phyloP scores from a whole-genome alignment of 225 moss, liverwort and hornwort genomes.

The Marchantia polymorpha region DNA sequence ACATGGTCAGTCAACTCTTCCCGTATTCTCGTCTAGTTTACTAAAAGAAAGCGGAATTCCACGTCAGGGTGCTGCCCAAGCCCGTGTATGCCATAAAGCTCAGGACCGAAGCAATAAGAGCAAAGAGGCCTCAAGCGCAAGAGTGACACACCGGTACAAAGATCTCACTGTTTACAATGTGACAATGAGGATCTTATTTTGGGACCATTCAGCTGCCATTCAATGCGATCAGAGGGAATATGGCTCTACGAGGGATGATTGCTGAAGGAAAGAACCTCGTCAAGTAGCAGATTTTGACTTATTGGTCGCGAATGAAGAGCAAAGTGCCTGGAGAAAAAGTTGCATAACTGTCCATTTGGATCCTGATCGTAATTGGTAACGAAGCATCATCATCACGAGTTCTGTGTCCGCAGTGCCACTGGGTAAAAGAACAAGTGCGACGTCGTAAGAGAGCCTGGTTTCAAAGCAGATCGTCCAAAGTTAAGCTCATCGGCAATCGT shows the following conservation, averaged over 20 bases:
- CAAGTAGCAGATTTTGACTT: not conserved
- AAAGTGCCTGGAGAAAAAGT: not conserved
- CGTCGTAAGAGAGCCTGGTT: not conserved
- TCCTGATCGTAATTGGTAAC: not conserved
- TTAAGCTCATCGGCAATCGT: not conserved
- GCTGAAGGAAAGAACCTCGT: not conserved
- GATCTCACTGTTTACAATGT: too few species aligned
- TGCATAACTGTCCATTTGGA: not conserved
- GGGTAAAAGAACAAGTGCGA: not conserved
- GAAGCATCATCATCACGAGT: not conserved
- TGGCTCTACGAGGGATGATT: not conserved
- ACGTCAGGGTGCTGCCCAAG: not conserved
- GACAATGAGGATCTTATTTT: not conserved
- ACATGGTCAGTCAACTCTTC: too few species aligned
- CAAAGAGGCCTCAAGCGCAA: not conserved
- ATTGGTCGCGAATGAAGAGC: not conserved
- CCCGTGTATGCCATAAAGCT: not conserved
- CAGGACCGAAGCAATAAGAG: not conserved
- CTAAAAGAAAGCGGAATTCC: not conserved
- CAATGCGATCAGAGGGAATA: not conserved
- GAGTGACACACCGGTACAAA: not conserved
- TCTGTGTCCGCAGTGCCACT: not conserved
- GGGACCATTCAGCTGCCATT: not conserved
- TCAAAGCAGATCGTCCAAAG: not conserved
- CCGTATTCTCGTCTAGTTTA: too few species aligned